A percentile compares a stretch with the other conserved stretches of the same genome.
Evolutionary conservation across 768 basidiomycete genomes (phyloP).

Genomic region (Candolleomyces efflorescens): DNA sequence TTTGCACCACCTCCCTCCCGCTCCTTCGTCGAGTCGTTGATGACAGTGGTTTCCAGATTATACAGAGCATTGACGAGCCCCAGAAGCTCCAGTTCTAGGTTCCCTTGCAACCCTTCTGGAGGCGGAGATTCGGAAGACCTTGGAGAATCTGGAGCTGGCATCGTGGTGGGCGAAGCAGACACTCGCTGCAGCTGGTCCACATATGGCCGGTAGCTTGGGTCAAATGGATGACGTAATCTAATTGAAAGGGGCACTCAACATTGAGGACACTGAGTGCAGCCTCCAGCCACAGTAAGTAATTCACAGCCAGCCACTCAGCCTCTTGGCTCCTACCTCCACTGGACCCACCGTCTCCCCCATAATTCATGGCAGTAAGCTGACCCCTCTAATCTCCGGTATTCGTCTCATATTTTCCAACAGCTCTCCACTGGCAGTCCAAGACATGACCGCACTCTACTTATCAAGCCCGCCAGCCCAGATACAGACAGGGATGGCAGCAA

Average conservation of each 20-base stretch:
- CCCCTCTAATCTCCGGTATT: not conserved
- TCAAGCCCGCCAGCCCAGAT: not conserved
- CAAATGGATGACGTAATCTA: no score
- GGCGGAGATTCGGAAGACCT: conserved; percentile 71
- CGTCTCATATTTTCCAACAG: not conserved
- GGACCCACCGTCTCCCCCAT: no score
- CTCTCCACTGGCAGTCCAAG: not conserved
- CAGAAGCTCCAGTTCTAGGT: conserved; percentile 70
- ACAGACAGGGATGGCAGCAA: conserved; percentile 15
- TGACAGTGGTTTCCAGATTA: conserved; percentile 78
- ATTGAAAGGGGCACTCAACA: no score
- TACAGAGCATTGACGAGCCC: conserved; percentile 76
- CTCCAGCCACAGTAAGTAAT: no score
- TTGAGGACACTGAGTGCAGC: no score
- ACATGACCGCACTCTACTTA: not conserved
- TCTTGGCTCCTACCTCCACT: no score
- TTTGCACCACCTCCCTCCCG: conserved; percentile 69
- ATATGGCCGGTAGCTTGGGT: no score
- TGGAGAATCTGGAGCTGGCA: conserved; percentile 58
- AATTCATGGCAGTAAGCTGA: not conserved
- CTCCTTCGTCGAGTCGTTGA: conserved; percentile 80
- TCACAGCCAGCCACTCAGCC: no score
- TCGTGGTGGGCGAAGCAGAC: not conserved
- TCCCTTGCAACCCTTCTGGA: conserved; percentile 65
- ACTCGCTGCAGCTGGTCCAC: no score